Evolutionary conservation across 2,329 filamentous ascomycete species (phyloP), one percentile per base, ranked within the genome.

Genomic region (Emergomyces pasteurianus): DNA sequence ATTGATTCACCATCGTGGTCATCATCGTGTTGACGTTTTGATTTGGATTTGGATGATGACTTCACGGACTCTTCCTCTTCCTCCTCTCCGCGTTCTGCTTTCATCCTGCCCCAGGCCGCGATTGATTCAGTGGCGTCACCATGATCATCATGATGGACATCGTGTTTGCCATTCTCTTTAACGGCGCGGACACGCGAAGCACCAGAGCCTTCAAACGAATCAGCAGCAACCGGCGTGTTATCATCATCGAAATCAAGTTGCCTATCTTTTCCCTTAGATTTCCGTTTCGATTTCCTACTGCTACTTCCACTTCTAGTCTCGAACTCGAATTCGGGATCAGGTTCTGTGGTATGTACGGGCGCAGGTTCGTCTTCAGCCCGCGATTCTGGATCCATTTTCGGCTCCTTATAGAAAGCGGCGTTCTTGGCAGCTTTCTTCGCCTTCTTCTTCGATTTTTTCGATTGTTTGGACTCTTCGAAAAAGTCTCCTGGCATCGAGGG

Each of bases 1-100:
- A 63, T 62, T 9, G 68, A 69, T 36, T 67, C 66, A 50, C 62
- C 64, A 23, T 65, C 62, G 54, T 56, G 16, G 14, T 56, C 34
- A 61, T 68, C 66, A 43, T 66, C 67, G 9, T 64, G 60, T 9
- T 21, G 65, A 46, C 63, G 65, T 23, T 65, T 68, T 57, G 66
- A 67, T 63, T 65, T 69, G 9, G 43, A 46, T n/a, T 46, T 46
- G 9, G 47, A 31, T 2, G 50, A 38, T 23, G 50, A 53, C 50
- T 53, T 53, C 14, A 65, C 62, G 2, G 68, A 69, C 28, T 67
- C 66, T 49, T 62, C 65, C 23, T 66, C 62, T 31, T 64, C 60
- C 31, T 66, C 66, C n/a, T n/a, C n/a, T n/a, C n/a, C n/a, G n/a
- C n/a, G n/a, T 12, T 62, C 65, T 6, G 63, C 62, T 14, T 55